Percentiles rank a stretch among this genome's conserved stretches.
Conservation (phyloP, 2,329 filamentous ascomycete genomes). For the Xylaria sp. region DNA sequence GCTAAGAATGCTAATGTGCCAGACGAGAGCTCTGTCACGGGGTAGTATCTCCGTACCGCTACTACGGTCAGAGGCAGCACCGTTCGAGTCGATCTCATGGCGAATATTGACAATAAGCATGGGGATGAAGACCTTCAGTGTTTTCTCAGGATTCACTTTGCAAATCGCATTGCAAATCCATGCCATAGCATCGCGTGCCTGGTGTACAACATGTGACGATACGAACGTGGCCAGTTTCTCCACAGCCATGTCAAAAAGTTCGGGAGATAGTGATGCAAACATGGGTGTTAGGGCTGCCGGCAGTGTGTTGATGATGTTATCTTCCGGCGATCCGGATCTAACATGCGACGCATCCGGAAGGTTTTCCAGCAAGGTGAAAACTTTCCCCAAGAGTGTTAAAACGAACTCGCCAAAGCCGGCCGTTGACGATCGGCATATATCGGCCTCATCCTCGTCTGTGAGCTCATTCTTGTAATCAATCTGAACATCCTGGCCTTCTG, state of each 20-base stretch:
- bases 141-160: constrained; percentile 95
- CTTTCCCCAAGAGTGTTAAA: constrained; percentile 87
- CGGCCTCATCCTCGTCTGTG: constrained; percentile 85
- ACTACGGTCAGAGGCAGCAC: constrained; percentile 92
- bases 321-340: constrained; percentile 90
- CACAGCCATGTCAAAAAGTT: constrained; percentile 90
- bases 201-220: constrained; percentile 93
- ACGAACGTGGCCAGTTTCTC: constrained; percentile 95
- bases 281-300: constrained; percentile 91
- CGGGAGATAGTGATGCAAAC: constrained; percentile 89
- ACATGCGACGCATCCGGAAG: constrained; percentile 89
- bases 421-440: constrained; percentile 91
- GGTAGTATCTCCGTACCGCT: constrained; percentile 94
- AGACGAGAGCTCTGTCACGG: constrained; percentile 90
- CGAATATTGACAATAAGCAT: constrained; percentile 92
- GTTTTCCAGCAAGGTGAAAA: constrained; percentile 96
- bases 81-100: constrained; percentile 96
- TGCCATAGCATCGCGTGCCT: constrained; percentile 96
- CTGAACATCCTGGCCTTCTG: constrained; percentile 83
- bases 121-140: constrained; percentile 88
- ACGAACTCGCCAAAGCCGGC: constrained; percentile 94
- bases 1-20: constrained; percentile 96
- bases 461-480: constrained; percentile 87
- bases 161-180: constrained; percentile 97
- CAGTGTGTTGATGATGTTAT: constrained; percentile 95